phyloP scores from a whole-genome alignment of 805 yeast genomes.

The Yarrowia sp. region DNA sequence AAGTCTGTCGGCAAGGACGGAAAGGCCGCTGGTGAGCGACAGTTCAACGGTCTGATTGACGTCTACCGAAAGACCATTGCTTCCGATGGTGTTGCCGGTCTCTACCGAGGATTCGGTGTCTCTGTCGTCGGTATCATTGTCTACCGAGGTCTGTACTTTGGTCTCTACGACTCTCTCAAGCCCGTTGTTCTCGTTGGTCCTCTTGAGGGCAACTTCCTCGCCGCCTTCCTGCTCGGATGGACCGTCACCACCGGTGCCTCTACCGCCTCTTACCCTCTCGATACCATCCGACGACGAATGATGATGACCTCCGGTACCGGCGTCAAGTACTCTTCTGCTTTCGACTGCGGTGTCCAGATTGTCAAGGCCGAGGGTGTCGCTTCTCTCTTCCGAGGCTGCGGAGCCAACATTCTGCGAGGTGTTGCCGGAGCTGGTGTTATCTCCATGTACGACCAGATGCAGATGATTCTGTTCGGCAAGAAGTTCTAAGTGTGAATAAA shows the following conservation, averaged over 20 bases:
- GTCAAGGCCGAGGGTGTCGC: conserved; percentile 93
- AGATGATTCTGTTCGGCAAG: conserved; percentile 92
- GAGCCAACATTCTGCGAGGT: conserved; percentile 99
- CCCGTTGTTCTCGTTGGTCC: conserved; percentile 93
- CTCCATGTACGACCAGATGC: conserved; percentile 96
- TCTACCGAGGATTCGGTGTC: conserved; percentile 99
- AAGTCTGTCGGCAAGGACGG: conserved; percentile 64
- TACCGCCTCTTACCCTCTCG: conserved; percentile 98
- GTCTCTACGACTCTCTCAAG: conserved; percentile 94
- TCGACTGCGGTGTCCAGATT: conserved; percentile 86
- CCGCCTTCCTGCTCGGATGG: conserved; percentile 97
- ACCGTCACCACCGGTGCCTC: conserved; percentile 97
- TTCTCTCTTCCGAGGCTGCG: conserved; percentile 97
- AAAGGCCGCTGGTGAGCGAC: conserved; percentile 80
- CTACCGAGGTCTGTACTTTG: conserved; percentile 99
- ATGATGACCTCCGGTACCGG: conserved; percentile 99
- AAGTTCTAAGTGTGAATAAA: conserved; percentile 51
- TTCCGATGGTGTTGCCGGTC: conserved; percentile 96
- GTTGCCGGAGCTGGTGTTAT: conserved; percentile 99
- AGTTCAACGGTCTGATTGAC: conserved; percentile 95
- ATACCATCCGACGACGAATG: conserved; percentile 99
- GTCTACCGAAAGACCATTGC: conserved; percentile 95
- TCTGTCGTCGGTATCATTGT: conserved; percentile 96
- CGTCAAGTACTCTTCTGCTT: conserved; percentile 92
- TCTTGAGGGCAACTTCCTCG: conserved; percentile 89